A percentile compares a stretch with the other conserved stretches of the same genome.
These are phyloP conservation scores for Hemerocallis citrina DNA, from an alignment of 106 monocot species.

Conservation along the genomic window DNA sequence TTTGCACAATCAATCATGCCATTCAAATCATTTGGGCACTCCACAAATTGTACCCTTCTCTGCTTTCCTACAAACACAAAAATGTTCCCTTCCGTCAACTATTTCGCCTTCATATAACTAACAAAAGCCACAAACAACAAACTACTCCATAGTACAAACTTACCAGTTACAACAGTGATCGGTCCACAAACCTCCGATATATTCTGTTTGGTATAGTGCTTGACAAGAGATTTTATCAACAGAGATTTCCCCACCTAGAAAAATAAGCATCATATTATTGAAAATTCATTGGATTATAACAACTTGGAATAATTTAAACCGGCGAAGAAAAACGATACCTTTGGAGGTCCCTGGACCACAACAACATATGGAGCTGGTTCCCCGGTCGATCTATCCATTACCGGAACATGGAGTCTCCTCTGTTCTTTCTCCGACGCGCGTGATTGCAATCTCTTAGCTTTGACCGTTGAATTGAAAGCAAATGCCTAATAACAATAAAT, in stretches of 20 bases:
- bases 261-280: not conserved
- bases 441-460: slow-evolving; percentile 74
- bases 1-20: slow-evolving; percentile 99
- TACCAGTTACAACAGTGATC: slow-evolving; percentile 93
- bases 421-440: slow-evolving; percentile 83
- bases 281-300: not conserved
- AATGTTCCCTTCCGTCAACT: not conserved
- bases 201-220: slow-evolving; percentile 93
- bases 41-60: slow-evolving; percentile 82
- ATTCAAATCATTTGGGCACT: slow-evolving; percentile 94
- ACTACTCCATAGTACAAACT: not conserved
- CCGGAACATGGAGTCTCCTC: slow-evolving; percentile 74
- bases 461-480: slow-evolving; percentile 70
- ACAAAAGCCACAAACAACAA: not conserved
- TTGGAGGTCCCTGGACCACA: slow-evolving; percentile 91
- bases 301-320: not conserved
- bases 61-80: slow-evolving; percentile 57
- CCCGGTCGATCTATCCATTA: slow-evolving; percentile 67
- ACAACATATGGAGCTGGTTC: slow-evolving; percentile 87
- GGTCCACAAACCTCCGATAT: slow-evolving; percentile 91
- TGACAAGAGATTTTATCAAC: slow-evolving; percentile 82
- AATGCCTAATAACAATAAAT: slow-evolving; percentile 56
- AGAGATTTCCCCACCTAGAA: slow-evolving; percentile 93
- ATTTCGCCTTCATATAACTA: not conserved
- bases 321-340: slow-evolving; percentile 27